These are phyloP conservation scores for Candida glaebosa DNA, from an alignment of 805 yeast genomes.

Conservation along the genomic window DNA sequence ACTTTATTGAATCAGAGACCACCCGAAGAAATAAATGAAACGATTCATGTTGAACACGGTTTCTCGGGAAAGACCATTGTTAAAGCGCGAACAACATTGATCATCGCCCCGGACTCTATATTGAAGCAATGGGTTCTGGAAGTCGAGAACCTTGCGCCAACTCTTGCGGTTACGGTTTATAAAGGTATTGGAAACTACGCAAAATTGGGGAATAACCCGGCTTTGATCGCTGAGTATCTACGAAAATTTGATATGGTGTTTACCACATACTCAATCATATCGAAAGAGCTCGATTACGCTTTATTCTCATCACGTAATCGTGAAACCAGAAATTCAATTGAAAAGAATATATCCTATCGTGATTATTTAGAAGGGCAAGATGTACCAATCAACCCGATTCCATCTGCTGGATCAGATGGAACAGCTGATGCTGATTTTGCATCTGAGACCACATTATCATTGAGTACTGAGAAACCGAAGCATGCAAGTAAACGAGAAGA, in stretches of 20 bases:
- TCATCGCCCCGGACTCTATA: conserved; percentile 84
- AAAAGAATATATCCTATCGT: conserved; percentile 4
- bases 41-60: conserved; percentile 24
- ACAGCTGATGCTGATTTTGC: conserved; percentile 15
- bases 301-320: conserved; percentile 58
- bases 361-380: conserved; percentile 3
- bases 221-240: conserved; percentile 50
- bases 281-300: conserved; percentile 78
- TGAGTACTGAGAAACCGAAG: conserved; percentile 21
- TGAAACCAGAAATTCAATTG: conserved; percentile 36
- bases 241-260: conserved; percentile 71
- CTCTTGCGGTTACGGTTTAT: conserved; percentile 60
- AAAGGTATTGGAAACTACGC: conserved; percentile 45
- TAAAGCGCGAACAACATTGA: conserved; percentile 67
- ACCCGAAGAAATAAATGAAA: conserved; percentile 24
- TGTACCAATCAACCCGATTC: neutral
- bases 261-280: conserved; percentile 68
- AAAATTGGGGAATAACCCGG: conserved; percentile 27
- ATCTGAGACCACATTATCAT: conserved; percentile 24
- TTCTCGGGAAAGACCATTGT: conserved; percentile 42
- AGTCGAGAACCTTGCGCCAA: conserved; percentile 54
- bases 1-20: conserved; percentile 59
- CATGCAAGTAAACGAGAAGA: conserved; percentile 22
- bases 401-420: neutral
- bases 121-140: conserved; percentile 85